Conservation (phyloP, 1,284 basidiomycete genomes). For the Termitomyces sp. region DNA sequence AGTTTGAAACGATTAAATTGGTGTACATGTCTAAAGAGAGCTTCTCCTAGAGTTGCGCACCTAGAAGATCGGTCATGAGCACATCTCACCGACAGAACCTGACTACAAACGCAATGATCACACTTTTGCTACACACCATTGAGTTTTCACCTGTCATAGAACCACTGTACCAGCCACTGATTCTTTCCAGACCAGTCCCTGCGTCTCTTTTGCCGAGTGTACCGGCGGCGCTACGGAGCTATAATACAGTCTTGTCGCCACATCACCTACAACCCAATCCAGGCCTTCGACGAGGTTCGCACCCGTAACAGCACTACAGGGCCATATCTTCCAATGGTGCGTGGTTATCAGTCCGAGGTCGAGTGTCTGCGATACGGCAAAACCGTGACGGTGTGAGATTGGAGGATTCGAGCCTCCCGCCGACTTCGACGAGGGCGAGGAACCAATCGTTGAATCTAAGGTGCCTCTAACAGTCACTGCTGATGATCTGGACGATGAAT, state of each 20-base stretch:
- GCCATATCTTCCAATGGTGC: constrained; percentile 87
- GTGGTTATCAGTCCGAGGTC: constrained; percentile 74
- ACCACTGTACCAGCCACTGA: not conserved
- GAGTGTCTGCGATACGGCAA: constrained; percentile 53
- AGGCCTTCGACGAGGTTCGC: constrained; percentile 80
- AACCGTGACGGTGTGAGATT: constrained; percentile 16
- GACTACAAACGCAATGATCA: constrained; percentile 3
- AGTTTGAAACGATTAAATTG: constrained; percentile 3
- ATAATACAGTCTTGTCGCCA: constrained; percentile 79
- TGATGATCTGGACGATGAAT: constrained; percentile 66
- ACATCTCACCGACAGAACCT: constrained; percentile 4
- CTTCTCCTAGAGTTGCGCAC: constrained; percentile 1
- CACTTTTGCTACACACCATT: not conserved
- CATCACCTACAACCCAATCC: constrained; percentile 92
- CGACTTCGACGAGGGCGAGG: constrained; percentile 18
- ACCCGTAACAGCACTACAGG: constrained; percentile 91
- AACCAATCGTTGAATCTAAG: constrained; percentile 26
- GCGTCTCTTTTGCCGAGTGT: not conserved
- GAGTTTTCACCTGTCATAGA: not conserved
- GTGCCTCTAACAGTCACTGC: constrained; percentile 49
- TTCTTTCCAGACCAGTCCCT: not conserved
- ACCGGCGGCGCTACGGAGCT: constrained; percentile 30
- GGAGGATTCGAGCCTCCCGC: constrained; percentile 20
- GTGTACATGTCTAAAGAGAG: not conserved
- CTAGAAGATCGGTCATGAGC: constrained; percentile 10